A percentile compares a stretch with the other conserved stretches of the same genome.
These are phyloP conservation scores for Scedosporium boydii DNA, from an alignment of 2,329 filamentous ascomycete species.

Conservation along the genomic window DNA sequence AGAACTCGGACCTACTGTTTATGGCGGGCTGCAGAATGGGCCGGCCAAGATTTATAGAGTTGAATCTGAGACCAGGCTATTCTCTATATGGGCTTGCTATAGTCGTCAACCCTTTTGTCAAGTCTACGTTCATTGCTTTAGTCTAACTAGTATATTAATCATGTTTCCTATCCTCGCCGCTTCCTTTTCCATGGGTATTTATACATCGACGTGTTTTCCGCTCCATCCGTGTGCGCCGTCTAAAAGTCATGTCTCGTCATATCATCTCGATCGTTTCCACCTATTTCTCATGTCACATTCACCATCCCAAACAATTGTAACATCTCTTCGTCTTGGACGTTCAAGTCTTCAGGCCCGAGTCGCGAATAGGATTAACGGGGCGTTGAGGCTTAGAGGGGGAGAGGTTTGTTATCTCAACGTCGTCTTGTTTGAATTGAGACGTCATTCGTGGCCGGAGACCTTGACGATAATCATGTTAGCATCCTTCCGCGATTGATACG, in stretches of 20 bases:
- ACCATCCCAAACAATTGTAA: background rate
- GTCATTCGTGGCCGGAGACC: no score
- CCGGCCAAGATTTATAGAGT: background rate
- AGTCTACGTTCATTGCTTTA: background rate
- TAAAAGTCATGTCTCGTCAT: background rate
- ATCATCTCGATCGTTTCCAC: background rate
- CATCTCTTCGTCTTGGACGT: background rate
- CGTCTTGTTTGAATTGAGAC: no score
- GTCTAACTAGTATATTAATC: background rate
- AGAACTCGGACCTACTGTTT: no score
- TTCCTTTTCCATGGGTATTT: background rate
- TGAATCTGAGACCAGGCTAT: background rate
- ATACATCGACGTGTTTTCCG: background rate
- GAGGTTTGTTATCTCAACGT: no score
- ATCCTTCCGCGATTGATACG: no score
- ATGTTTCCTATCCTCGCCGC: background rate
- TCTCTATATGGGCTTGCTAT: background rate
- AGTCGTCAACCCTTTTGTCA: background rate
- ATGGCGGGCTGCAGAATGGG: no score
- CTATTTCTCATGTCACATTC: background rate
- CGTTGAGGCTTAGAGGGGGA: no score
- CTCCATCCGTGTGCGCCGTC: background rate
- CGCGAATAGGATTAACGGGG: no score
- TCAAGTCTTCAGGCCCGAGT: no score
- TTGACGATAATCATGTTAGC: no score